Base-by-base conservation (phyloP, 805 yeast genomes). In the Saturnispora hagleri region DNA sequence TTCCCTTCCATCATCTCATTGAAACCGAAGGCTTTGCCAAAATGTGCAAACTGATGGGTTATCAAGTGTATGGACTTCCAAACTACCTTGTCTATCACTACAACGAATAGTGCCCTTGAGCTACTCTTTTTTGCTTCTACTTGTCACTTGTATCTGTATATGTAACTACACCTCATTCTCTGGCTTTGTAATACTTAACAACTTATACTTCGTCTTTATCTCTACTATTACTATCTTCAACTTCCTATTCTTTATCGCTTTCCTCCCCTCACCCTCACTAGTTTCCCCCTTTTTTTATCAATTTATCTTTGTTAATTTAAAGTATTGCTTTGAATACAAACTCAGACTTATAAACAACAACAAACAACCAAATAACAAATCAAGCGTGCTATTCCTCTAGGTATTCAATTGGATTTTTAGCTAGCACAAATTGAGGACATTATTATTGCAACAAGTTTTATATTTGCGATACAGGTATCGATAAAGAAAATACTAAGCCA, bases 11-110 rank as follows among this genome's bases (percentile, higher is more conserved):
- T 67, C 96, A 93, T 67, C 76, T 93, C 67, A 89, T 93, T 57
- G 99, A 93, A 73, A 90, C 97, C 9, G 99, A 93, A 70, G 99
- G 99, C 17, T 93, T 93, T 69, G 97, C 93, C n/a, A 85, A 84
- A 68, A 93, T 93, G 98, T 97, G 96, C 43, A 89, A 89, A 68
- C 76, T 98, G 60, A 75, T 93, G 56, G 96, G 96, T 33, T 90
- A 93, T 69, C 86, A 84, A 60, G 89, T 90, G 22, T 84, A 74
- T 65, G 99, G 99, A 5, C 75, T 93, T 63, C 99, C 98, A 51
- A 89, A 93, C 69, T 93, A 93, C 68, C 71, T 91, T 63, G 97
- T 93, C 27, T 91, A 79, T 68, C 99, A 91, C 62, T 84, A 79
- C 70, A 88, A 91, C 64, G 97, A 91, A 65, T 82, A 38, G 9